These are phyloP conservation scores for Oldenlandia corymbosa DNA, from an alignment of 257 asterid genomes.

Conservation along the genomic window DNA sequence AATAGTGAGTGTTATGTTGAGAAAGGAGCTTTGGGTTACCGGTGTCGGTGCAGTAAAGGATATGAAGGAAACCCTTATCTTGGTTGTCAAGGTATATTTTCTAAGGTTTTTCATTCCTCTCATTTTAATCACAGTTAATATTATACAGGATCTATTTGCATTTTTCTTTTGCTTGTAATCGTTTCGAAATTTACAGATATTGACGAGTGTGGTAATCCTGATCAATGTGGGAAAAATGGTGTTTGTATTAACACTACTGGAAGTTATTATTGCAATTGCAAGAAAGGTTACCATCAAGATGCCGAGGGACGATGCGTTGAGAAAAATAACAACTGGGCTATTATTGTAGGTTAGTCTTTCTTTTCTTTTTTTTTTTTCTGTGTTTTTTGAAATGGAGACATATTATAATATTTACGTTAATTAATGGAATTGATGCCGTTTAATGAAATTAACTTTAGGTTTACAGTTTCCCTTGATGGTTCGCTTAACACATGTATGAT, in stretches of 20 bases:
- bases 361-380: too few species aligned
- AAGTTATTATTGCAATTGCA: background rate
- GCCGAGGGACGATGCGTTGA: background rate
- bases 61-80: slow-evolving; percentile 2
- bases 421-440: too few species aligned
- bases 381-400: background rate
- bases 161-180: too few species aligned
- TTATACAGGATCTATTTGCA: too few species aligned
- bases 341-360: background rate
- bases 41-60: background rate
- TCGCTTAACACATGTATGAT: too few species aligned
- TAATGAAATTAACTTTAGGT: too few species aligned
- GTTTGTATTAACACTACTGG: background rate
- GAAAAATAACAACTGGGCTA: background rate
- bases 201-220: background rate
- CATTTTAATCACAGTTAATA: too few species aligned
- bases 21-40: background rate
- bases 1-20: background rate
- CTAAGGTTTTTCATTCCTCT: too few species aligned
- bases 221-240: background rate
- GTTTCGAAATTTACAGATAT: too few species aligned
- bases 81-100: background rate
- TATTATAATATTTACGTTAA: too few species aligned
- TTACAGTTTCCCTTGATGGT: too few species aligned
- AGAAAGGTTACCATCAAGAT: background rate